A percentile compares a stretch with the other conserved stretches of the same genome.
Evolutionary conservation across 345 rosid species (phyloP).

Genomic region (Acer saccharum): DNA sequence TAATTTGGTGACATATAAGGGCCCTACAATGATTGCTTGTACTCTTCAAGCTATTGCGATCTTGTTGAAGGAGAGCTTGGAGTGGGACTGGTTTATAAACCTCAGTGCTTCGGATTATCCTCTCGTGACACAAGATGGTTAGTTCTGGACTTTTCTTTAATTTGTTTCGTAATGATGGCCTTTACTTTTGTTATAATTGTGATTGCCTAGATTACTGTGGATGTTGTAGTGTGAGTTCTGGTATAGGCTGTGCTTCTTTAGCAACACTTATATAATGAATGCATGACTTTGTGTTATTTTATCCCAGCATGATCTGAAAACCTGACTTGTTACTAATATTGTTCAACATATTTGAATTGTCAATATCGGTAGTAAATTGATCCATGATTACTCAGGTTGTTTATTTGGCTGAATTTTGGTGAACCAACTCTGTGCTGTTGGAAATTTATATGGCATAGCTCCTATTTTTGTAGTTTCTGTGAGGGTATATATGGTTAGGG

Average conservation of each 20-base stretch:
- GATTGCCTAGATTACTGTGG: neutral
- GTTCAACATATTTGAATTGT: neutral
- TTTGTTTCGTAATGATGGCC: constrained; percentile 5
- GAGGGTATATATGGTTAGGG: neutral
- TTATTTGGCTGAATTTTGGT: constrained; percentile 1
- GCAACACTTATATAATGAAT: neutral
- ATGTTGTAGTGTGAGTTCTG: neutral
- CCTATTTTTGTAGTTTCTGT: neutral
- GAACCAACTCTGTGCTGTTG: neutral
- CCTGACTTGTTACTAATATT: neutral
- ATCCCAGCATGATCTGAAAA: constrained; percentile 2
- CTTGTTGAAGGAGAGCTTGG: constrained; percentile 76
- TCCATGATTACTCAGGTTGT: neutral
- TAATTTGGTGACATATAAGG: constrained; percentile 89
- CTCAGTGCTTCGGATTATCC: constrained; percentile 96
- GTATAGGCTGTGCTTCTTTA: neutral
- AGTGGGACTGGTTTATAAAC: constrained; percentile 96
- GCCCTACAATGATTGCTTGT: constrained; percentile 92
- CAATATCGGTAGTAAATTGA: neutral
- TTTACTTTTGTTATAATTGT: constrained; percentile 7
- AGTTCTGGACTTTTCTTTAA: constrained; percentile 29
- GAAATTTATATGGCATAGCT: neutral
- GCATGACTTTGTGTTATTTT: neutral
- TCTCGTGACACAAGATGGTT: constrained; percentile 93
- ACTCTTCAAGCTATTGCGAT: constrained; percentile 92